Evolutionary conservation across 2,329 filamentous ascomycete species (phyloP), one percentile per base, ranked within the genome.

Genomic region (Simplicillium aogashimaense): DNA sequence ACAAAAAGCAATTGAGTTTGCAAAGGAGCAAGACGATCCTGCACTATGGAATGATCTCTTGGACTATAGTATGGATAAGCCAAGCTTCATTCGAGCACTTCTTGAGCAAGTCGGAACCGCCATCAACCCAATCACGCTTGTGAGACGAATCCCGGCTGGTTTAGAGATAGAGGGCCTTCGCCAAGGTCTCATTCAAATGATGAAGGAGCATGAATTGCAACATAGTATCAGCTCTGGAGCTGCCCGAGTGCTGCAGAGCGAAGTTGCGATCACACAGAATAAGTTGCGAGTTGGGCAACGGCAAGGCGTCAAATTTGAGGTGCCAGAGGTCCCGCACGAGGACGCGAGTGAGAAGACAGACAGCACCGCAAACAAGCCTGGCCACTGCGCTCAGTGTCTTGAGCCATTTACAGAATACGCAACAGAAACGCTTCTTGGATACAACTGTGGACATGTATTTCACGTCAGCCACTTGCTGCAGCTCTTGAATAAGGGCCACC

Each of bases 41-140:
- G 89, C 95, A 50, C 72, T 98, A 0, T 98, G 92, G 92, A 85
- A 95, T 47, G 89, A 97, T 53, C 71, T 98, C 7, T 75, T 98
- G 6, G 80, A 90, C 50, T 97, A 97, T 60, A 90, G 85, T 45
- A 97, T 98, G 92, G 88, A 95, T 63, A 95, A 95, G 55, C 92
- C 92, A 1, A 78, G 78, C 32, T 98, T 98, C 63, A 97, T 98
- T 49, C 82, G 86, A 11, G 89, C 86, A 0, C 68, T 98, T 3
- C 76, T 98, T 0, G 87, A 95, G 53, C 87, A 97, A 63, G 90
- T 95, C 2, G 92, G 92, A 29, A 97, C 89, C 1, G 79, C 87
- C 2, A 92, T 98, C 53, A 82, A 97, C 53, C 92, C 92, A 0
- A 90, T 97, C 46, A 84, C 83, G 13, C 76, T 98, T 3, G 86